These are phyloP conservation scores for Gossypium raimondii DNA, from an alignment of 345 rosid species.

Conservation along the genomic window DNA sequence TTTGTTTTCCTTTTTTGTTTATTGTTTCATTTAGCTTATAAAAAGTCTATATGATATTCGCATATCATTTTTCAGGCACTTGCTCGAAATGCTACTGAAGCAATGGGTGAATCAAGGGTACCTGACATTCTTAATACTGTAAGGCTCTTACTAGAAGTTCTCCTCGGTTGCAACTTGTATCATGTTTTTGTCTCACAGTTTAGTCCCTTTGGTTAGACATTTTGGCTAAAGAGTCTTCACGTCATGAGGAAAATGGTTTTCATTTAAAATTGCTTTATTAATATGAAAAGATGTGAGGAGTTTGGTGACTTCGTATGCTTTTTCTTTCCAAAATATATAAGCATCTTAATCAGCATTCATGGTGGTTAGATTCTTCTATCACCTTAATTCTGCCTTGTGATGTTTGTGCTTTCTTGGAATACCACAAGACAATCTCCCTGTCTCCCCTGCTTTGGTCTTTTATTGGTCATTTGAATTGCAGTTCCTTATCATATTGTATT, in stretches of 20 bases:
- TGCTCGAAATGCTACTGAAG: slow-evolving; percentile 53
- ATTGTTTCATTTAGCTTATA: background rate
- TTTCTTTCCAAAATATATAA: background rate
- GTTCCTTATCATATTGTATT: background rate
- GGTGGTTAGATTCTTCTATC: background rate
- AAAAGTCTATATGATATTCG: background rate
- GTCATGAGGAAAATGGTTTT: background rate
- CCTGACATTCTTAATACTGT: slow-evolving; percentile 51
- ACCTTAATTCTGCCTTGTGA: background rate
- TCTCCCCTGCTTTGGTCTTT: slow-evolving; percentile 8
- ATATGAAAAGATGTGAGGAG: background rate
- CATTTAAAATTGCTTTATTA: background rate
- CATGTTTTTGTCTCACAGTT: background rate
- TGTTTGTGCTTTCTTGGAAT: background rate
- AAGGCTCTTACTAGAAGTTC: slow-evolving; percentile 10
- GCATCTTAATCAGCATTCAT: slow-evolving; percentile 5
- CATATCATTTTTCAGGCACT: slow-evolving; percentile 46
- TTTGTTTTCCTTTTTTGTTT: background rate
- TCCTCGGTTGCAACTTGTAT: background rate
- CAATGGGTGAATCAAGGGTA: slow-evolving; percentile 73
- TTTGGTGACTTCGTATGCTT: too few species aligned
- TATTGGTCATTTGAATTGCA: background rate
- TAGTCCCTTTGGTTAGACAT: background rate
- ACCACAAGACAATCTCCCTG: background rate
- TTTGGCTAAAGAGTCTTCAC: background rate